A percentile compares a stretch with the other conserved stretches of the same genome.
Conservation (phyloP, 148 eudicot genomes). For the Nepenthes gracilis region DNA sequence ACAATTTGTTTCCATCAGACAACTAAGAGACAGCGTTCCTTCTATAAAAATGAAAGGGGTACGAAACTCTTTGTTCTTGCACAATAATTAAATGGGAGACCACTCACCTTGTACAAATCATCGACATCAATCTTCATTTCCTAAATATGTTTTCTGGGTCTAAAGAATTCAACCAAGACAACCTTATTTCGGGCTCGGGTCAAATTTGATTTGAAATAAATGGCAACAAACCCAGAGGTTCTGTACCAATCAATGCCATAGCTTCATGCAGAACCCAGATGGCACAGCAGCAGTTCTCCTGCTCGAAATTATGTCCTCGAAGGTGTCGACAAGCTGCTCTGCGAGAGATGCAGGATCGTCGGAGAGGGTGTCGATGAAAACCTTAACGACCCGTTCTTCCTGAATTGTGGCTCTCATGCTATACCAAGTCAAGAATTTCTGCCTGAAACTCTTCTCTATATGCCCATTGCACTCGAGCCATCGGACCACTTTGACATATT, state of each 20-base stretch:
- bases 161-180: not conserved
- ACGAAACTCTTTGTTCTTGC: too few relatives aligned
- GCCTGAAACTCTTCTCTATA: constrained; percentile 58
- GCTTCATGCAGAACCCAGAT: constrained; percentile 66
- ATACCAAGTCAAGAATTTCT: constrained; percentile 79
- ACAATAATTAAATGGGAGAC: too few relatives aligned
- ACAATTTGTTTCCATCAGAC: too few relatives aligned
- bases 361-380: constrained; percentile 47
- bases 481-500: constrained; percentile 58
- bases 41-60: too few relatives aligned
- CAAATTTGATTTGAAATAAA: constrained; percentile 4
- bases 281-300: constrained; percentile 33
- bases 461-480: constrained; percentile 70
- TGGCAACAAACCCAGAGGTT: constrained; percentile 7
- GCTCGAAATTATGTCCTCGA: constrained; percentile 49
- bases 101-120: too few relatives aligned
- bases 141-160: too few relatives aligned
- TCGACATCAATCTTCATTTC: too few relatives aligned
- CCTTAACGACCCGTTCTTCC: constrained; percentile 66
- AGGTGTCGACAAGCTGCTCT: constrained; percentile 74
- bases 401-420: constrained; percentile 67
- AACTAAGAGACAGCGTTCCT: too few relatives aligned
- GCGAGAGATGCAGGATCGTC: constrained; percentile 69
- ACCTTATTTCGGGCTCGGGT: not conserved
- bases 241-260: constrained; percentile 54